These are phyloP conservation scores for Tuber calosporum DNA, from an alignment of 495 filamentous ascomycete species.

Conservation along the genomic window DNA sequence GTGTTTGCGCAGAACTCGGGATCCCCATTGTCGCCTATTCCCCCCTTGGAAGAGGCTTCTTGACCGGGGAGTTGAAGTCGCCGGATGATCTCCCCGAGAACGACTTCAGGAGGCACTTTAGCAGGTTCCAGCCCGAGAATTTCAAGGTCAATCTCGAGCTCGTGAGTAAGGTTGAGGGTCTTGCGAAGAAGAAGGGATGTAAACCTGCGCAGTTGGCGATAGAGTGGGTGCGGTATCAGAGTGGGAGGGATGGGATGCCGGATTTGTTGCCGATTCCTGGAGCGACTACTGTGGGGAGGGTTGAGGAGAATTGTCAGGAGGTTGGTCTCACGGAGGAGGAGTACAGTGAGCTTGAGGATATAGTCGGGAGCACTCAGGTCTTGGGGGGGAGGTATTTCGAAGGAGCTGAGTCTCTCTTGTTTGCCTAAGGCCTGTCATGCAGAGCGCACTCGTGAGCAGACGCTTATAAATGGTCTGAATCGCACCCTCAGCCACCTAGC, in stretches of 20 bases:
- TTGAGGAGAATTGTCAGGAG: not conserved
- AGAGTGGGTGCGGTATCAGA: conserved; percentile 61
- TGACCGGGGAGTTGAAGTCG: conserved; percentile 57
- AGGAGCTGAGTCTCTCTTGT: not conserved
- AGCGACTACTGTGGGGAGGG: conserved; percentile 12
- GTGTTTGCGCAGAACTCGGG: conserved; percentile 60
- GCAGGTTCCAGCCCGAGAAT: conserved; percentile 62
- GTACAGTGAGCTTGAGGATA: not conserved
- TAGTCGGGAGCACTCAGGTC: not conserved
- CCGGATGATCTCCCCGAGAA: conserved; percentile 55
- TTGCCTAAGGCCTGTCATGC: not conserved
- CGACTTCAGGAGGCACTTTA: conserved; percentile 51
- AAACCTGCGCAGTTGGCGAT: conserved; percentile 72
- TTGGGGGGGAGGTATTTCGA: not conserved
- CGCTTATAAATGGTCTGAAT: not conserved
- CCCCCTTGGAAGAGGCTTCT: conserved; percentile 24
- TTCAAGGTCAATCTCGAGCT: conserved; percentile 69
- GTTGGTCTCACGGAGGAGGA: not conserved
- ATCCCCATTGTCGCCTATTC: conserved; percentile 64
- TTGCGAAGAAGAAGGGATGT: conserved; percentile 63
- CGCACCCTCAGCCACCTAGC: not conserved
- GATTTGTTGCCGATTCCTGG: conserved; percentile 51
- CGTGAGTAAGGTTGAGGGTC: conserved; percentile 55
- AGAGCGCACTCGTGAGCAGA: not conserved
- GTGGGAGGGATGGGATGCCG: conserved; percentile 42